Evolutionary conservation across 31 red algal species (phyloP).

Genomic region (Porphyra umbilicalis): DNA sequence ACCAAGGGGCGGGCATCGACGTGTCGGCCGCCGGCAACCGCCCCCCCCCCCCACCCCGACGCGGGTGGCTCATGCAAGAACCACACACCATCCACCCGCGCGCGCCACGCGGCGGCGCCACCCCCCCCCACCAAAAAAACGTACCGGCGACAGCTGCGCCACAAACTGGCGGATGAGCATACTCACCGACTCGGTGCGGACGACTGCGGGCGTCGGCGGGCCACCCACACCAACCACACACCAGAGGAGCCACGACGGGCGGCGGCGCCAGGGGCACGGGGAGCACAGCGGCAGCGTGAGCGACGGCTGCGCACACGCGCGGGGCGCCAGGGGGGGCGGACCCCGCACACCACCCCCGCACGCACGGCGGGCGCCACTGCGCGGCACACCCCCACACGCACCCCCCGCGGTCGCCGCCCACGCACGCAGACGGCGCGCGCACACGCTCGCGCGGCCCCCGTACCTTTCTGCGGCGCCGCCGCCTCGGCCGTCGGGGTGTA

Average conservation of each 20-base stretch:
- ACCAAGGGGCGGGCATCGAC: not conserved
- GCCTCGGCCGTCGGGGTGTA: not conserved
- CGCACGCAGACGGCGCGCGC: no score
- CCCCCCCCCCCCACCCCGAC: not conserved
- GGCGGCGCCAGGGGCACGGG: no score
- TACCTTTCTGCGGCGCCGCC: not conserved
- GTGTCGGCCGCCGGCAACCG: not conserved
- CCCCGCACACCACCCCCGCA: no score
- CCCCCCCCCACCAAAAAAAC: not conserved
- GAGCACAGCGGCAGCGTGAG: no score
- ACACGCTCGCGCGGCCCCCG: no score
- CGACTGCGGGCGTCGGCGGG: not conserved
- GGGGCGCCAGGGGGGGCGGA: no score
- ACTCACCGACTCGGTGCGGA: not conserved
- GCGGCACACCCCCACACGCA: no score
- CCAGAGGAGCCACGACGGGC: not conserved
- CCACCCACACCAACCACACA: not conserved
- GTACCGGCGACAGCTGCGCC: not conserved
- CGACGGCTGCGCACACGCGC: no score
- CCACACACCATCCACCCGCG: not conserved
- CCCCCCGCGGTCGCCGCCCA: no score
- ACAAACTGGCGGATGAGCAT: conserved; percentile 2
- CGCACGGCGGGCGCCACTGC: no score
- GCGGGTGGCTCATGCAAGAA: not conserved
- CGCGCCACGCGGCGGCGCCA: not conserved